Percentiles rank a stretch among this genome's conserved stretches.
These are phyloP conservation scores for Tetrapyrgos nigripes DNA, from an alignment of 1,284 basidiomycete species.

Conservation along the genomic window DNA sequence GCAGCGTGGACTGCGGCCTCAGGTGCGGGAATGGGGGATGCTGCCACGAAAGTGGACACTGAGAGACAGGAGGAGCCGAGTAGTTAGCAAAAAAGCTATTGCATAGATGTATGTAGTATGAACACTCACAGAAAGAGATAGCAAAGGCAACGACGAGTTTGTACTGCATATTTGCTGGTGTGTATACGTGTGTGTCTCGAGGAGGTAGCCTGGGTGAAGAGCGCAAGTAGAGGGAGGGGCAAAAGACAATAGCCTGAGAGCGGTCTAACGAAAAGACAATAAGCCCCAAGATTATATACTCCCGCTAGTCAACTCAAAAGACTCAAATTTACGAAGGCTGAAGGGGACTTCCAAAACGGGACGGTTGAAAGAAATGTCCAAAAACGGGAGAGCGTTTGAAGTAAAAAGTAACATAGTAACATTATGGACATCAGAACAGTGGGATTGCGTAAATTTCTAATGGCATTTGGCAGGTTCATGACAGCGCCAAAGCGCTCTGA, in stretches of 20 bases:
- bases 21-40: slow-evolving; percentile 4
- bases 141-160: slow-evolving; percentile 9
- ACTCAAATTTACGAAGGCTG: too few relatives aligned
- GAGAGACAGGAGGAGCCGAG: neutral
- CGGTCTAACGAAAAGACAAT: slow-evolving; percentile 4
- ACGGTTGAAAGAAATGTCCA: neutral
- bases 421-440: neutral
- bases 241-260: slow-evolving; percentile 12
- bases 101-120: neutral
- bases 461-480: too few relatives aligned
- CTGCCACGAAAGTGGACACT: slow-evolving; percentile 13
- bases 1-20: neutral
- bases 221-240: neutral
- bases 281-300: slow-evolving; percentile 6
- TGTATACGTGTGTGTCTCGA: neutral
- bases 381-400: slow-evolving; percentile 2
- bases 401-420: neutral
- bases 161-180: slow-evolving; percentile 5
- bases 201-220: neutral
- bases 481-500: too few relatives aligned
- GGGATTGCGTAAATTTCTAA: too few relatives aligned
- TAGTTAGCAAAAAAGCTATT: neutral
- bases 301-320: too few relatives aligned
- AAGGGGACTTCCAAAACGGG: slow-evolving; percentile 11
- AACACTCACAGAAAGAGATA: slow-evolving; percentile 3